These are phyloP conservation scores for Trametes pubescens DNA, from an alignment of 1,284 basidiomycete genomes.

Conservation along the genomic window DNA sequence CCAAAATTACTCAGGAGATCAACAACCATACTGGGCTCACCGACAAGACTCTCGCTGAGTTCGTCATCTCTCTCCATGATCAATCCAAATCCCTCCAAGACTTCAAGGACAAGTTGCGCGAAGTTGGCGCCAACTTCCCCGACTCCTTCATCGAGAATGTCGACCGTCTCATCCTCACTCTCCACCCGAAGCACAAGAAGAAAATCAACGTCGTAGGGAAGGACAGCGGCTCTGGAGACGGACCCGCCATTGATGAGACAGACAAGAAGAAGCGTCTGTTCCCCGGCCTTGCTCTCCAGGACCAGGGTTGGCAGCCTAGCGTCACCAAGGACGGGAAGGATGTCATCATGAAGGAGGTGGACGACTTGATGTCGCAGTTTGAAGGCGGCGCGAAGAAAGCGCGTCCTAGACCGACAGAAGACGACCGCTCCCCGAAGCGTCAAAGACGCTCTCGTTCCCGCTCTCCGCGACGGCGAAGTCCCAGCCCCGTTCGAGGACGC, in stretches of 20 bases:
- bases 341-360: constrained; percentile 80
- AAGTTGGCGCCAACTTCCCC: constrained; percentile 87
- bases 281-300: constrained; percentile 89
- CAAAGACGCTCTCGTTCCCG: constrained; percentile 58
- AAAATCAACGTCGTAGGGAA: constrained; percentile 54
- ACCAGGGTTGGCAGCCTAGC: constrained; percentile 68
- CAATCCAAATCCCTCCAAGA: constrained; percentile 77
- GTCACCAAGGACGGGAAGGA: constrained; percentile 58
- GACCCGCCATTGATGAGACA: constrained; percentile 60
- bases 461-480: constrained; percentile 56
- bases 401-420: constrained; percentile 55
- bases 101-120: constrained; percentile 87
- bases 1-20: constrained; percentile 90
- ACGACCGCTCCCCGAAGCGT: constrained; percentile 62
- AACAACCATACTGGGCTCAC: constrained; percentile 86
- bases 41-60: constrained; percentile 95
- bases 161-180: constrained; percentile 91
- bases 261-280: constrained; percentile 88
- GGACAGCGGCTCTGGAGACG: constrained; percentile 44
- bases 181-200: constrained; percentile 98
- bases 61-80: constrained; percentile 92
- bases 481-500: constrained; percentile 62
- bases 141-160: constrained; percentile 92
- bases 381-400: constrained; percentile 71
- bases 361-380: constrained; percentile 86